These are phyloP conservation scores for Mycena crocata DNA, from an alignment of 768 basidiomycete genomes.

Conservation along the genomic window DNA sequence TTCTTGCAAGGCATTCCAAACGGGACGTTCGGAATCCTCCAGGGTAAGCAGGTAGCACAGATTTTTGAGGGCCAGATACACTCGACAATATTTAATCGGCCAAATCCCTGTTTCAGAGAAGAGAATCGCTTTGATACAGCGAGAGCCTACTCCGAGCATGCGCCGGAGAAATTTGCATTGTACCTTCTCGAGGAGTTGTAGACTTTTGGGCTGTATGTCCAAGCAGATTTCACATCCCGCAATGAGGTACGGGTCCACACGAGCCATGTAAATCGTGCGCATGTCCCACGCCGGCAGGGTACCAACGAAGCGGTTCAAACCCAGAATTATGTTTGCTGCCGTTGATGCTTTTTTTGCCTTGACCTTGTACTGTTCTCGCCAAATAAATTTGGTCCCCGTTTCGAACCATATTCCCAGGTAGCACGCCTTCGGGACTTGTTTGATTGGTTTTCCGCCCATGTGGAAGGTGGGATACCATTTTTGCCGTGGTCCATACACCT, in stretches of 20 bases:
- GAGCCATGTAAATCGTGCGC: no score
- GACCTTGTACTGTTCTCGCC: no score
- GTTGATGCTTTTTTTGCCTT: no score
- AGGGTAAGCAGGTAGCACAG: not conserved
- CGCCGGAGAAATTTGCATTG: constrained; percentile 17
- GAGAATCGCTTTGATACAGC: no score
- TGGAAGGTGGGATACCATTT: not conserved
- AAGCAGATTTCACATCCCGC: constrained; percentile 13
- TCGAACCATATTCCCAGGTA: no score
- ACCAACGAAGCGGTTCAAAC: constrained; percentile 2
- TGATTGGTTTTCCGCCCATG: constrained; percentile 1
- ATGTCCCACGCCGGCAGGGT: no score
- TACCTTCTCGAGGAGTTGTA: constrained; percentile 9
- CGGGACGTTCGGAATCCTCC: constrained; percentile 11
- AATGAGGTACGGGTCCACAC: constrained; percentile 18
- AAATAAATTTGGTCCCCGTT: no score
- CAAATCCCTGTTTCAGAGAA: no score
- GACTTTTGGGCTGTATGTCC: constrained; percentile 4
- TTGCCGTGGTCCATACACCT: not conserved
- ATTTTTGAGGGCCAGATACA: no score
- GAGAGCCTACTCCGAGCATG: constrained; percentile 4
- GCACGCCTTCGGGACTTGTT: not conserved
- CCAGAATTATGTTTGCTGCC: constrained; percentile 1
- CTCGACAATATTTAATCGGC: no score
- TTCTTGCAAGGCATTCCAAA: not conserved